These are phyloP conservation scores for Aegilops speltoides DNA, from an alignment of 176 grass and related monocot species.

Conservation along the genomic window DNA sequence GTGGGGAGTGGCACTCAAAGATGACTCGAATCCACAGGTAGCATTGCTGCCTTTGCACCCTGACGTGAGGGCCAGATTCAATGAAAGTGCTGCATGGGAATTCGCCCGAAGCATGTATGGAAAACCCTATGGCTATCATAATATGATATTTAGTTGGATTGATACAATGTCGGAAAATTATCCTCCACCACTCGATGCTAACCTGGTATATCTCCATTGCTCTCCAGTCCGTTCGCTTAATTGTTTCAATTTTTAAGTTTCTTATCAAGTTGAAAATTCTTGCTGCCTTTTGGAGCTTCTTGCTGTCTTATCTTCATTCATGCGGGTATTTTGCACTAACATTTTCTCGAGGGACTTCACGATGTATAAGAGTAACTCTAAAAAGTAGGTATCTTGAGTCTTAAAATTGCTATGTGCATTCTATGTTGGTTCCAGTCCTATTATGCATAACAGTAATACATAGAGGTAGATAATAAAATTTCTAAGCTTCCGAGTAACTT, in stretches of 20 bases:
- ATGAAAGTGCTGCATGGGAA: slow-evolving; percentile 81
- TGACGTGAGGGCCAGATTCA: slow-evolving; percentile 70
- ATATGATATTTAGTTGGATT: slow-evolving; percentile 99
- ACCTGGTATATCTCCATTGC: slow-evolving; percentile 66
- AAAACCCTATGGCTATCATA: slow-evolving; percentile 97
- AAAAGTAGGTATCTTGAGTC: not conserved
- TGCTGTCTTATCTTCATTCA: not conserved
- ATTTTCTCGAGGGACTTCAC: not conserved
- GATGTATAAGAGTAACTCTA: not conserved
- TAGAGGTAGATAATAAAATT: not conserved
- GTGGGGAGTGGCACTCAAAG: slow-evolving; percentile 90
- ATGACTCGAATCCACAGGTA: slow-evolving; percentile 91
- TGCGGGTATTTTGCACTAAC: not conserved
- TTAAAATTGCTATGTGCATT: not conserved
- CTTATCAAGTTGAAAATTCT: not conserved
- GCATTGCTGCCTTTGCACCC: slow-evolving; percentile 81
- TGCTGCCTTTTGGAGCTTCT: not conserved
- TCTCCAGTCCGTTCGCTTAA: not conserved
- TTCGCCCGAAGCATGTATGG: slow-evolving; percentile 85
- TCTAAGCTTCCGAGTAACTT: not conserved
- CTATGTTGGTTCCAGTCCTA: not conserved
- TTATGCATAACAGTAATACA: not conserved
- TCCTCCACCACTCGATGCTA: slow-evolving; percentile 93
- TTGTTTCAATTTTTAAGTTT: not conserved
- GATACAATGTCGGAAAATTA: slow-evolving; percentile 85